Conservation (phyloP, 306 rosid genomes). For the Prunus kanzakura region DNA sequence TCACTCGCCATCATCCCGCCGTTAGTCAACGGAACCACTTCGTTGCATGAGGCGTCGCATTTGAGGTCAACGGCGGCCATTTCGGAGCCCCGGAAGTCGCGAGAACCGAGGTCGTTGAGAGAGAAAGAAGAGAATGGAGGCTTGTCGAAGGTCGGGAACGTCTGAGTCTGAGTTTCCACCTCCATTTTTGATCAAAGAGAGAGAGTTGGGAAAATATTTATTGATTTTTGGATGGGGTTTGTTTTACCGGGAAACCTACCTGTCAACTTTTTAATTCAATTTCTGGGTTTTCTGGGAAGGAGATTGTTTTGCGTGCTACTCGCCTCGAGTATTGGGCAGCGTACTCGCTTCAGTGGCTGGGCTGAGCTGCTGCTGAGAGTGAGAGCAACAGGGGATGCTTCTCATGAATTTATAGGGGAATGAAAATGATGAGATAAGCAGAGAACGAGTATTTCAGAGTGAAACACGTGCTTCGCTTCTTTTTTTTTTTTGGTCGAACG, state of each 20-base stretch:
- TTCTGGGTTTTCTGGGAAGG: not conserved
- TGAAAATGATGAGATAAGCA: not conserved
- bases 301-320: not conserved
- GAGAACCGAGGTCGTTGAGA: conserved; percentile 10
- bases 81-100: conserved; percentile 12
- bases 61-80: conserved; percentile 6
- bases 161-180: conserved; percentile 41
- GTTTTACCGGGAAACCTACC: conserved; percentile 12
- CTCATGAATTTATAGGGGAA: not conserved
- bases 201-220: not conserved
- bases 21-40: not conserved
- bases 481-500: not conserved
- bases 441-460: not conserved
- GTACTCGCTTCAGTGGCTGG: not conserved
- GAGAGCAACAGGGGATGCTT: not conserved
- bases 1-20: not conserved
- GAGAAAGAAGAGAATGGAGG: conserved; percentile 34
- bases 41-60: not conserved
- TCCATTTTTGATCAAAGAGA: conserved; percentile 35
- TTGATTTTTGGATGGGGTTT: not conserved
- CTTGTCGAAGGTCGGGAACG: conserved; percentile 27
- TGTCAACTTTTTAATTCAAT: not conserved
- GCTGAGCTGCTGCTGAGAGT: not conserved
- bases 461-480: not conserved
- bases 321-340: not conserved